Percentiles rank a stretch among this genome's conserved stretches.
Conservation (phyloP, 129 eudicot genomes). For the Lonicera japonica region DNA sequence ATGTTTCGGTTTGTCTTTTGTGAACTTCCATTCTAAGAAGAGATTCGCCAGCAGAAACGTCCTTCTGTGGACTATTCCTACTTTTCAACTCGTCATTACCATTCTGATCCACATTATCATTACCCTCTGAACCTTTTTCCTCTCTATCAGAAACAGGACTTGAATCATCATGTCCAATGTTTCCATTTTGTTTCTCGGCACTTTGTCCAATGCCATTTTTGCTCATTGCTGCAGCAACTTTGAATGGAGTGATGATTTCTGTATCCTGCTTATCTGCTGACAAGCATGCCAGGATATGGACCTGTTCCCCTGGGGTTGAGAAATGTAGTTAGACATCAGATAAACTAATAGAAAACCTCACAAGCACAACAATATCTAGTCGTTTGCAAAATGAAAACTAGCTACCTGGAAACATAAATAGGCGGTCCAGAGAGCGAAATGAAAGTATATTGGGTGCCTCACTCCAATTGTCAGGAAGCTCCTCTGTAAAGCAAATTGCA, state of each 20-base stretch:
- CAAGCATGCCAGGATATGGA: conserved; percentile 73
- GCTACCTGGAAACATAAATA: conserved; percentile 87
- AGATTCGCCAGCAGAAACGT: conserved; percentile 59
- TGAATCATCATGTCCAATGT: conserved; percentile 28
- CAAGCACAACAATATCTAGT: conserved; percentile 2
- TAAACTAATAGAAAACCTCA: conserved; percentile 6
- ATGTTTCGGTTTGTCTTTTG: conserved; percentile 65
- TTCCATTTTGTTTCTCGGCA: conserved; percentile 53
- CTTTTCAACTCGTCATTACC: conserved; percentile 14
- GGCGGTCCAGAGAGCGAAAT: conserved; percentile 69
- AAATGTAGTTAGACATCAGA: conserved; percentile 5
- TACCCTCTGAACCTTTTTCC: conserved; percentile 7
- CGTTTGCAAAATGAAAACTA: conserved; percentile 4
- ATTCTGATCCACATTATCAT: conserved; percentile 2
- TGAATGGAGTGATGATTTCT: conserved; percentile 87
- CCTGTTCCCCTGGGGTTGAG: conserved; percentile 70
- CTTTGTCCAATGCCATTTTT: conserved; percentile 53
- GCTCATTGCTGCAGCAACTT: conserved; percentile 90
- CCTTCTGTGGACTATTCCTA: conserved; percentile 33
- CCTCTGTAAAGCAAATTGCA: conserved; percentile 45
- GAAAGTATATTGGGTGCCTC: conserved; percentile 63
- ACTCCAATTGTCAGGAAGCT: conserved; percentile 71
- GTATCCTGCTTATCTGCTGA: conserved; percentile 78
- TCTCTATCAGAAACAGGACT: conserved; percentile 11
- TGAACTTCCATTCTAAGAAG: conserved; percentile 86